These are phyloP conservation scores for Triadica sebifera DNA, from an alignment of 345 rosid species.

Conservation along the genomic window DNA sequence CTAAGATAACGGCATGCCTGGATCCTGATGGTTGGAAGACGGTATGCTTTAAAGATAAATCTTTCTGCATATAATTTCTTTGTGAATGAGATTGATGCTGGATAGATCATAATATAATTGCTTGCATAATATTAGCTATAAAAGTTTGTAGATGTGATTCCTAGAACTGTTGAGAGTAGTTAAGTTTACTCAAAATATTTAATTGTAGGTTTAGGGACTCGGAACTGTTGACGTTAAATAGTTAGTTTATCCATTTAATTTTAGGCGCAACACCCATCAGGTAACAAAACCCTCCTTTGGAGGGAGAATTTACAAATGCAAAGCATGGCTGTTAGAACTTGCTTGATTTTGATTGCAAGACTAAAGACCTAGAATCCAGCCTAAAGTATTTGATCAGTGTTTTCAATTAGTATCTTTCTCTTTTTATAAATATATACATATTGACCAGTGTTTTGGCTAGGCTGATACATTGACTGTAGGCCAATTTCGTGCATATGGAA, in stretches of 20 bases:
- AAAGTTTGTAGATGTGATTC: not conserved
- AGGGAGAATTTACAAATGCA: not conserved
- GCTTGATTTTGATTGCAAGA: not conserved
- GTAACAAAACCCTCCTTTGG: not conserved
- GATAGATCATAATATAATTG: not conserved
- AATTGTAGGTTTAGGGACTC: not conserved
- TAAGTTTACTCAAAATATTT: not conserved
- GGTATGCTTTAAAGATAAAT: constrained; percentile 35
- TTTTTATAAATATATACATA: too few species aligned
- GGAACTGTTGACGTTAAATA: not conserved
- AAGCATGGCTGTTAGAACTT: not conserved
- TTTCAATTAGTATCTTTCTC: not conserved
- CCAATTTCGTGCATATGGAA: not conserved
- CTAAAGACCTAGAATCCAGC: not conserved
- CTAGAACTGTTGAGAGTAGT: not conserved
- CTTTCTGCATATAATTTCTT: not conserved
- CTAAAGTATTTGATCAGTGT: not conserved
- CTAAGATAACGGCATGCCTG: constrained; percentile 93
- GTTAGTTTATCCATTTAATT: not conserved
- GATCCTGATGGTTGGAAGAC: constrained; percentile 99
- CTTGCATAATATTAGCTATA: not conserved
- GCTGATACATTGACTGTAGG: not conserved
- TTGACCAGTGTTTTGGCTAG: not conserved
- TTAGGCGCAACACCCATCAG: not conserved
- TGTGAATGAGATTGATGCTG: not conserved